Conservation (phyloP, 192 early-diverging fungal species). For the Mortierella hygrophila region DNA sequence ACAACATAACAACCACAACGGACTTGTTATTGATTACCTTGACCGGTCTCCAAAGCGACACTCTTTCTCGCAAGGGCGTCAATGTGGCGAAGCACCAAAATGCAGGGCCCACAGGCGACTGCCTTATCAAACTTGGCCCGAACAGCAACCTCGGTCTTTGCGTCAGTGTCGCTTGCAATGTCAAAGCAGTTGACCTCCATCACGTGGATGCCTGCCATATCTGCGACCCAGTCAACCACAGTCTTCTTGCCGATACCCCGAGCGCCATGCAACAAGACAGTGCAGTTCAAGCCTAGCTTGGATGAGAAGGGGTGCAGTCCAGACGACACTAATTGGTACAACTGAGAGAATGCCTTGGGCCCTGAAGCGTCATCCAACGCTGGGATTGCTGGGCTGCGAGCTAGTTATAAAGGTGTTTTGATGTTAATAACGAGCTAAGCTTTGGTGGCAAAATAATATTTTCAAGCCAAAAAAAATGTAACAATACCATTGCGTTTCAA, state of each 20-base stretch:
- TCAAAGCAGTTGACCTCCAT: slow-evolving; percentile 87
- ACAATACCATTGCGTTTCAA: slow-evolving; percentile 33
- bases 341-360: slow-evolving; percentile 56
- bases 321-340: slow-evolving; percentile 74
- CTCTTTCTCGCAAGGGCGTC: slow-evolving; percentile 80
- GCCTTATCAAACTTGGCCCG: slow-evolving; percentile 85
- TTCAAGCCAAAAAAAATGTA: not conserved
- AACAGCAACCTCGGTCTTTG: slow-evolving; percentile 82
- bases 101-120: slow-evolving; percentile 79
- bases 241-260: slow-evolving; percentile 88
- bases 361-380: slow-evolving; percentile 46
- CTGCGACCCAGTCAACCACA: slow-evolving; percentile 72
- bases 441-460: too few species aligned
- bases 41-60: slow-evolving; percentile 68
- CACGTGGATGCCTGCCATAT: slow-evolving; percentile 82
- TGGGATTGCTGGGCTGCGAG: slow-evolving; percentile 47
- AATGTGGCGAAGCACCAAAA: slow-evolving; percentile 84
- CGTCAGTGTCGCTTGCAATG: slow-evolving; percentile 82
- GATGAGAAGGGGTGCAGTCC: slow-evolving; percentile 81
- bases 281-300: slow-evolving; percentile 76
- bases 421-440: not conserved
- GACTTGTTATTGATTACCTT: slow-evolving; percentile 49
- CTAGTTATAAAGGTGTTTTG: slow-evolving; percentile 29
- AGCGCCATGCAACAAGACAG: slow-evolving; percentile 82
- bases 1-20: not conserved